Base-by-base conservation (phyloP, 345 rosid species). In the Cardamine chenopodiifolia region DNA sequence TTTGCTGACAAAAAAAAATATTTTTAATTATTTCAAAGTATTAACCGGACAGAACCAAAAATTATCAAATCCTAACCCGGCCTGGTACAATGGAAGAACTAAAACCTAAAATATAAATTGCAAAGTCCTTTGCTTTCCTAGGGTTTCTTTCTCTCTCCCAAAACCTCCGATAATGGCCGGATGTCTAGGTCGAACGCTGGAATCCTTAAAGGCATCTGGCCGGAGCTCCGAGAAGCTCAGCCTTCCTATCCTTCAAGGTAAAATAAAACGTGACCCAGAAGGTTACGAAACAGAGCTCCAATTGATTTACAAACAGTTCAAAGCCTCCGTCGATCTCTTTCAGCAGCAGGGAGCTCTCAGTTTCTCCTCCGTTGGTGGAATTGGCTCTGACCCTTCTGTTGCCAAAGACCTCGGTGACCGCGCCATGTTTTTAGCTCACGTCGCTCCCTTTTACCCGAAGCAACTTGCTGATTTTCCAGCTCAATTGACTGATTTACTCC, bases 221-320 rank as follows among this genome's bases (percentile, higher is more conserved):
- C 86, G 89, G 78, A 77, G 84, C 80, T 85, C 96, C 3, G 97
- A 89, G 78, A 92, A 85, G 81, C 61, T 92, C 45, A 90, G 88
- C 57, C 89, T 92, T 1, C 85, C 85, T 11, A 18, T 78, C 7
- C 94, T 90, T 47, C 97, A 88, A 49, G 89, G 91, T 2, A 92
- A 92, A 79, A 89, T 95, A 90, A 92, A 95, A 56, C 66, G 78
- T 40, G 99, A 95, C 67, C 97, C 99, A 1, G 90, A 92, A 25
- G 97, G 98, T 18, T 95, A 92, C 78, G 87, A 73, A 56, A 69
- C 89, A 15, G 97, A 95, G 78, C 94, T 92, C 53, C 71, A 70
- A 4, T 81, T 88, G 17, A 75, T 95, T 34, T 86, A 86, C 83
- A 83, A 78, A 66, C 98, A 92, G 78, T 92, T 95, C 90, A 83